Evolutionary conservation across 2,329 filamentous ascomycete genomes (phyloP), one percentile per base, ranked within the genome.

Genomic region (Xylariaceae sp.): DNA sequence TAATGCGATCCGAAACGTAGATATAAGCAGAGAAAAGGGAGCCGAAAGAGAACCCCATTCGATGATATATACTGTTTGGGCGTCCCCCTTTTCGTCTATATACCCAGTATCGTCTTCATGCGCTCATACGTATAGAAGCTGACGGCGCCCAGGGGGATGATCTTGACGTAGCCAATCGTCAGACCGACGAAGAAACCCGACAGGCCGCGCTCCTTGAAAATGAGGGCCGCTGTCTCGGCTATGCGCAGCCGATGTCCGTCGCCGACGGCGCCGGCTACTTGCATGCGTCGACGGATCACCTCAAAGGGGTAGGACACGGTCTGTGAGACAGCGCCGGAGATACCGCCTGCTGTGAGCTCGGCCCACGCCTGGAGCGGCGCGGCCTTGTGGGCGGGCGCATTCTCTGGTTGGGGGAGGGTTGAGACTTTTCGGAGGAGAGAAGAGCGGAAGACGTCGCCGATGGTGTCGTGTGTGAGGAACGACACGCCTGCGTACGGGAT

Each of bases 401-500:
- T 78, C 76, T 73, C 78, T 53, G 81, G 85, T 61, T 81, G 78
- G 0, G 89, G 85, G 1, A 95, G 77, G 0, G 89, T 91, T 3
- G 93, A 96, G 72, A 90, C 89, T 51, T 81, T 72, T 3, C 88
- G 85, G 5, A 97, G 68, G 0, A 73, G 64, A 0, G 87, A 86
- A 58, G 82, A 81, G 15, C 92, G 90, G 67, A 99, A 82, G 51
- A 94, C 70, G 73, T 99, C 94, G 61, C 90, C 90, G 47, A 88
- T 85, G 3, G 90, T 91, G 73, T 99, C 94, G 76, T 99, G 94
- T 0, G 91, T 96, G 47, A 99, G 82, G 76, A 99, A 99, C 1
- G 92, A 96, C 70, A 95, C 88, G 68, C 94, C 94, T 1, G 94
- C 94, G 71, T 99, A 99, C 0, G 94, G 94, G 0, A 99, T 78